Conservation (phyloP, 106 monocot species). For the Acorus gramineus region DNA sequence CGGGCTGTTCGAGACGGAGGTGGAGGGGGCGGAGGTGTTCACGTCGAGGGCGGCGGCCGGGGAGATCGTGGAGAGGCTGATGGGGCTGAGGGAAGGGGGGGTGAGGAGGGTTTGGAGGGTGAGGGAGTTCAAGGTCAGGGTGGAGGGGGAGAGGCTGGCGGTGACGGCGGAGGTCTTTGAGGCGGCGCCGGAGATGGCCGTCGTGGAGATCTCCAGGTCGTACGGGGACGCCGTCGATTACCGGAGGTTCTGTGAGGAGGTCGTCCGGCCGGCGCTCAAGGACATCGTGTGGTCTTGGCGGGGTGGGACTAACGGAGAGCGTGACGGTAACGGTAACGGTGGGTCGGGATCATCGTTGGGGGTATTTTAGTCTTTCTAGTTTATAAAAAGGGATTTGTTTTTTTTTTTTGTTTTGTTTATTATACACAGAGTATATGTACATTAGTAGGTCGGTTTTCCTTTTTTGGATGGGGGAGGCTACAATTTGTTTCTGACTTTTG, state of each 20-base stretch:
- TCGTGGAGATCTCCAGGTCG: slow-evolving; percentile 56
- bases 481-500: no score
- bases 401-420: no score
- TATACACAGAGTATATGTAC: no score
- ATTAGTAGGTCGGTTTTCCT: no score
- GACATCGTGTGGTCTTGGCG: slow-evolving; percentile 86
- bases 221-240: slow-evolving; percentile 58
- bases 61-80: slow-evolving; percentile 41
- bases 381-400: no score
- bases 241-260: slow-evolving; percentile 54
- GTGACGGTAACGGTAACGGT: no score
- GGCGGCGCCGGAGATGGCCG: slow-evolving; percentile 34
- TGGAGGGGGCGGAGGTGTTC: slow-evolving; percentile 33
- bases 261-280: slow-evolving; percentile 37
- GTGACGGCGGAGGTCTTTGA: slow-evolving; percentile 62
- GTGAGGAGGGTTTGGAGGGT: slow-evolving; percentile 31
- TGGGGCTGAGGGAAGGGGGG: slow-evolving; percentile 25
- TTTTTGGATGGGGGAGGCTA: no score
- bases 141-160: slow-evolving; percentile 35
- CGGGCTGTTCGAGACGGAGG: slow-evolving; percentile 27
- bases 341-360: no score
- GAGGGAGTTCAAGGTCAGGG: slow-evolving; percentile 28
- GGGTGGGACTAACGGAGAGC: slow-evolving; percentile 6
- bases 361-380: no score
- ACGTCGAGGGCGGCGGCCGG: slow-evolving; percentile 33